phyloP scores from a whole-genome alignment of 441 rosid species.

The Raphanus hybrid region DNA sequence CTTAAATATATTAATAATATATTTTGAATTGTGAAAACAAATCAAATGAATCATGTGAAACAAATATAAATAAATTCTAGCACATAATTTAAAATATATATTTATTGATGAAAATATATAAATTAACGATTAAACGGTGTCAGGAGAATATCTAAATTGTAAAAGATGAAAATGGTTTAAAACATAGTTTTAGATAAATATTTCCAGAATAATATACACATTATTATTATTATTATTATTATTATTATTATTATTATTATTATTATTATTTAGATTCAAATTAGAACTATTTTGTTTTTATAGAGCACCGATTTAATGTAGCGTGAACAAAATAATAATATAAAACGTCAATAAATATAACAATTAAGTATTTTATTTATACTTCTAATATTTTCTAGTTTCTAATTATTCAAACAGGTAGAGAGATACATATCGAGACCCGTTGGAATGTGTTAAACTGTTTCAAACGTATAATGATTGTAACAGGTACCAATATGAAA shows the following conservation, averaged over 20 bases:
- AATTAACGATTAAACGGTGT: background rate
- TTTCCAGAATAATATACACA: background rate
- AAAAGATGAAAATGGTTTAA: background rate
- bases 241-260: too few relatives aligned
- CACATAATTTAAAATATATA: background rate
- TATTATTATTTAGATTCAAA: too few relatives aligned
- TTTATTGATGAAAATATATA: background rate
- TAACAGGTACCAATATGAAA: background rate
- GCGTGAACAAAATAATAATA: background rate
- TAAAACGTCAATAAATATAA: background rate
- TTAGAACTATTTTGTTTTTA: background rate
- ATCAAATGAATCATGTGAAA: background rate
- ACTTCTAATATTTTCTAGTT: background rate
- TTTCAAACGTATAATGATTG: background rate
- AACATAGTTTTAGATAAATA: background rate
- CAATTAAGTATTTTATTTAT: background rate
- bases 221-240: too few relatives aligned
- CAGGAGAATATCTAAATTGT: background rate
- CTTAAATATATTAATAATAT: background rate
- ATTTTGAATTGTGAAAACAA: background rate
- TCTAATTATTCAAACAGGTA: background rate
- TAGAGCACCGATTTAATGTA: background rate
- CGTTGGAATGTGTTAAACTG: background rate
- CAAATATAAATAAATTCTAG: background rate
- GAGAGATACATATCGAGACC: background rate